A percentile compares a stretch with the other conserved stretches of the same genome.
Evolutionary conservation across 352 stramenopile species (phyloP).

Genomic region (Stephanocyclus meneghinianus): DNA sequence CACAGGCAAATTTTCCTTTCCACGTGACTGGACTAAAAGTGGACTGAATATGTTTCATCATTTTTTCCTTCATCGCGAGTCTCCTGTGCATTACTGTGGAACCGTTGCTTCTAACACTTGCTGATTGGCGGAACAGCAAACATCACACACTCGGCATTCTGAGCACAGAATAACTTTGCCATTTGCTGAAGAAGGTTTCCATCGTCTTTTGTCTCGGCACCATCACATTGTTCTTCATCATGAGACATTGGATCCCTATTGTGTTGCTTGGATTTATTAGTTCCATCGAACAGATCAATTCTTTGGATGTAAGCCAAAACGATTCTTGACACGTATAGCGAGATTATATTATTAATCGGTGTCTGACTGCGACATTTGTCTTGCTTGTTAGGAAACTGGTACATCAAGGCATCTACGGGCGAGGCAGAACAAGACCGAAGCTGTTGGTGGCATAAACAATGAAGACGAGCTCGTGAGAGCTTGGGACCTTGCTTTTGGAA

Average conservation of each 20-base stretch:
- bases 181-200: too few species aligned
- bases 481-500: slow-evolving; percentile 5
- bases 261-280: neutral
- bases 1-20: too few species aligned
- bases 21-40: too few species aligned
- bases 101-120: too few species aligned
- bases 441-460: neutral
- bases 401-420: neutral
- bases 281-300: neutral
- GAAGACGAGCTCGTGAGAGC: slow-evolving; percentile 4
- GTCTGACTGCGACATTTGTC: neutral
- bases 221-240: neutral
- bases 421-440: slow-evolving; percentile 3
- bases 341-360: neutral
- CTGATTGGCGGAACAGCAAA: too few species aligned
- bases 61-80: too few species aligned
- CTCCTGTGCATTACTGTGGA: too few species aligned
- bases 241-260: slow-evolving; percentile 1
- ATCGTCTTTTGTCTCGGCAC: too few species aligned
- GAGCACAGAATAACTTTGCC: too few species aligned
- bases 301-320: neutral
- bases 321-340: neutral
- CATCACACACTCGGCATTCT: too few species aligned
- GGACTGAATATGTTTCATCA: too few species aligned
- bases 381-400: neutral